Conservation (phyloP, 768 basidiomycete species). For the Tephrocybe sp. region DNA sequence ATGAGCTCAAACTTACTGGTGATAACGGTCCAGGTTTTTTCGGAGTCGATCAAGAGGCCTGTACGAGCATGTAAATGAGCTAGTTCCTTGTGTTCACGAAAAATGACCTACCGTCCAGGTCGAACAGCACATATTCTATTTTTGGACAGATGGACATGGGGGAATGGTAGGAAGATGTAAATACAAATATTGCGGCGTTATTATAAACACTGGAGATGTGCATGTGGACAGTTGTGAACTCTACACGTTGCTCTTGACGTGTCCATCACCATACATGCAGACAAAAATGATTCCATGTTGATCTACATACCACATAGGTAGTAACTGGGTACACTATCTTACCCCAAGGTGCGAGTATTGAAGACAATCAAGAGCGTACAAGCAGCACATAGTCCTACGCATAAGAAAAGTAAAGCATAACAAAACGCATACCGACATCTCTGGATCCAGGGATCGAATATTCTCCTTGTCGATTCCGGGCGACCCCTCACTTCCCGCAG, state of each 20-base stretch:
- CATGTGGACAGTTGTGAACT: no score
- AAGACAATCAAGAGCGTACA: constrained; percentile 43
- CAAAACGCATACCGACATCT: constrained; percentile 58
- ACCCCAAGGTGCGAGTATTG: no score
- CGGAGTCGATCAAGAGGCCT: constrained; percentile 80
- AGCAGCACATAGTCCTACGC: constrained; percentile 36
- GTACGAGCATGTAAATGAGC: not conserved
- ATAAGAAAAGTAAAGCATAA: constrained; percentile 45
- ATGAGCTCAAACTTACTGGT: constrained; percentile 53
- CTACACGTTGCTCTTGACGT: no score
- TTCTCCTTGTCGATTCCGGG: constrained; percentile 42
- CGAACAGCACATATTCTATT: constrained; percentile 68
- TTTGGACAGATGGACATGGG: constrained; percentile 17
- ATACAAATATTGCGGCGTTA: no score
- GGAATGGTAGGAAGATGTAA: not conserved
- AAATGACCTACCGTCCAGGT: constrained; percentile 59
- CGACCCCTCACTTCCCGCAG: constrained; percentile 42
- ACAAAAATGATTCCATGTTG: no score
- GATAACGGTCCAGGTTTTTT: constrained; percentile 72
- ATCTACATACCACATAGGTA: no score
- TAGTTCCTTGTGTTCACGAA: not conserved
- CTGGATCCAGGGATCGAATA: constrained; percentile 63
- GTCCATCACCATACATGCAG: no score
- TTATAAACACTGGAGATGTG: no score
- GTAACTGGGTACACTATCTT: no score